Percentiles rank a stretch among this genome's conserved stretches.
phyloP scores from a whole-genome alignment of 2,329 filamentous ascomycete genomes.

The Penicillium sp. region DNA sequence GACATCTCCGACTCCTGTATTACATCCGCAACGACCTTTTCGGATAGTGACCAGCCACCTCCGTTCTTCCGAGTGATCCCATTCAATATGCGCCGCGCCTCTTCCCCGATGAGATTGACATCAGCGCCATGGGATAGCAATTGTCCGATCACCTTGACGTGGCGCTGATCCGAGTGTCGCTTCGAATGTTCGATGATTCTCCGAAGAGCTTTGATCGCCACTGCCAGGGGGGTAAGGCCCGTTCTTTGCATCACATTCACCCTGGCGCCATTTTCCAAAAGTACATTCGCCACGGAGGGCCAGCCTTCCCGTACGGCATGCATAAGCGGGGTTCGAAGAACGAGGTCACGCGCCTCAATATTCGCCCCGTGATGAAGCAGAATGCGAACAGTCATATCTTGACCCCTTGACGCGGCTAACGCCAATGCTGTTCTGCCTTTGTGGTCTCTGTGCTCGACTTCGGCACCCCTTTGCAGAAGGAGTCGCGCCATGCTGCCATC shows the following conservation, averaged over 20 bases:
- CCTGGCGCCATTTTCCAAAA: not conserved
- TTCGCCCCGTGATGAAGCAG: not conserved
- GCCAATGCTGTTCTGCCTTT: not conserved
- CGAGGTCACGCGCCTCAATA: conserved; percentile 1
- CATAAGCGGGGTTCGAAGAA: conserved; percentile 1
- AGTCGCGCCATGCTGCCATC: not conserved
- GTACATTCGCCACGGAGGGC: not conserved
- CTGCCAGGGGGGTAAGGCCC: not conserved
- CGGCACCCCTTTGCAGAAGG: not conserved
- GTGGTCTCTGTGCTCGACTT: conserved; percentile 2
- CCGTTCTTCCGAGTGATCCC: not conserved
- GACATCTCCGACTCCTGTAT: not conserved
- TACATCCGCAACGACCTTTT: conserved; percentile 1
- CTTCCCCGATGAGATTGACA: not conserved
- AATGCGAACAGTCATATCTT: not conserved
- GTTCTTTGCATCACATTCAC: conserved; percentile 1
- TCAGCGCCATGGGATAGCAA: not conserved
- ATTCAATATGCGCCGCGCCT: not conserved
- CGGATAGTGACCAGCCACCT: not conserved
- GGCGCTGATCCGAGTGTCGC: not conserved
- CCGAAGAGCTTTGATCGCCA: conserved; percentile 2
- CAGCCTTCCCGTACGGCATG: conserved; percentile 3
- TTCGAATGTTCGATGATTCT: conserved; percentile 3
- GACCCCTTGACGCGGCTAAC: not conserved
- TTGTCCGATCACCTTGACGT: not conserved